phyloP scores from a whole-genome alignment of 2,329 filamentous ascomycete species.

The Fusarium xylarioides region DNA sequence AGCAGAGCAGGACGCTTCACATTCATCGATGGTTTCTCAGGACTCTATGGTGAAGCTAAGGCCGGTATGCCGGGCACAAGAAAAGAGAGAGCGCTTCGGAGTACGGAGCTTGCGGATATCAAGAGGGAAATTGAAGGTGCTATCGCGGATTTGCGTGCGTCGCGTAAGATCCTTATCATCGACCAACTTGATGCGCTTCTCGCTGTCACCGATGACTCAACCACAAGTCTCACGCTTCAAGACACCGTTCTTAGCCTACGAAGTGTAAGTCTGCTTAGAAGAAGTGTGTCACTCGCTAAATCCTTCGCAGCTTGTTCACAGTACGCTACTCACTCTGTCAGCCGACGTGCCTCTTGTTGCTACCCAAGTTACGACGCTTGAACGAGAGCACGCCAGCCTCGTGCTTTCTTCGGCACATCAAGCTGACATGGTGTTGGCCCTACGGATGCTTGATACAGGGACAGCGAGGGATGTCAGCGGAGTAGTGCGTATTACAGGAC shows the following conservation, averaged over 20 bases:
- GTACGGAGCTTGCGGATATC: slow-evolving; percentile 49
- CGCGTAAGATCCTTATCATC: slow-evolving; percentile 65
- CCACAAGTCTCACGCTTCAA: slow-evolving; percentile 58
- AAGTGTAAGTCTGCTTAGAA: slow-evolving; percentile 61
- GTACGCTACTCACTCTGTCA: slow-evolving; percentile 73
- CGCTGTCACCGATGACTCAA: slow-evolving; percentile 61
- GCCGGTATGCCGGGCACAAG: background rate
- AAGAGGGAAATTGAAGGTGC: slow-evolving; percentile 52
- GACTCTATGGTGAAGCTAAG: slow-evolving; percentile 55
- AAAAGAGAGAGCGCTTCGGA: slow-evolving; percentile 42
- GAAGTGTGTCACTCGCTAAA: background rate
- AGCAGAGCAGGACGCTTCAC: slow-evolving; percentile 67
- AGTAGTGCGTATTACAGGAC: slow-evolving; percentile 77
- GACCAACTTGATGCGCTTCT: slow-evolving; percentile 74
- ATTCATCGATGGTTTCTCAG: slow-evolving; percentile 79
- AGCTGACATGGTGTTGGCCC: slow-evolving; percentile 74
- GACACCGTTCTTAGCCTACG: slow-evolving; percentile 67
- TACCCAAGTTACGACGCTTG: slow-evolving; percentile 68
- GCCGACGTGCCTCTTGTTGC: slow-evolving; percentile 78
- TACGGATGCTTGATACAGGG: slow-evolving; percentile 84
- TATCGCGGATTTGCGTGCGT: slow-evolving; percentile 47
- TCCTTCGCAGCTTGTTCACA: slow-evolving; percentile 64
- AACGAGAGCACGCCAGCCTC: slow-evolving; percentile 76
- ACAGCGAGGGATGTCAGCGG: slow-evolving; percentile 92
- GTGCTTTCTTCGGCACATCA: slow-evolving; percentile 77